phyloP scores from a whole-genome alignment of 352 stramenopile species.

The Proteromonas lacertae region DNA sequence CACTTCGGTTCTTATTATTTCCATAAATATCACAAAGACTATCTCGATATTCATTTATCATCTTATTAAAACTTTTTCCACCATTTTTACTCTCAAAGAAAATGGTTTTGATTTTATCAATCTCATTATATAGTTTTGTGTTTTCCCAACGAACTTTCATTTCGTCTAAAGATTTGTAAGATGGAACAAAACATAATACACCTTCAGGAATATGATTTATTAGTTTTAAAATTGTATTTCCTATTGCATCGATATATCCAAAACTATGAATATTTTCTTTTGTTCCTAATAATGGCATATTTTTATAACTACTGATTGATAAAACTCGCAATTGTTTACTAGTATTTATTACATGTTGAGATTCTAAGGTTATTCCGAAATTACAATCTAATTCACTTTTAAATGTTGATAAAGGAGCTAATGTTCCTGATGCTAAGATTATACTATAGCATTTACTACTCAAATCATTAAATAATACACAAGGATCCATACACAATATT shows the following conservation, averaged over 20 bases:
- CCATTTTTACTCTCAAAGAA: conserved; percentile 1
- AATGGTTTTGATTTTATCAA: neutral
- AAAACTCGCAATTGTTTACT: conserved; percentile 13
- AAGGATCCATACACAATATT: conserved; percentile 93
- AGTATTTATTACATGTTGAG: conserved; percentile 73
- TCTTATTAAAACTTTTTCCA: neutral
- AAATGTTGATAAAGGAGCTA: conserved; percentile 75
- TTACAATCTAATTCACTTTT: conserved; percentile 73
- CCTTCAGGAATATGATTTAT: conserved; percentile 65
- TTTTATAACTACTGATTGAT: conserved; percentile 10
- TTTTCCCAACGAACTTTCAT: conserved; percentile 28
- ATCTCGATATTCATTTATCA: conserved; percentile 7
- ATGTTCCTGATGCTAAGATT: conserved; percentile 63
- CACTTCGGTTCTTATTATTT: conserved; percentile 20
- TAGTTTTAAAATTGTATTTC: conserved; percentile 73
- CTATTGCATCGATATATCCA: conserved; percentile 71
- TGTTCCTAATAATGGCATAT: conserved; percentile 58
- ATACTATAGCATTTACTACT: conserved; percentile 23
- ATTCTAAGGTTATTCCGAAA: conserved; percentile 76
- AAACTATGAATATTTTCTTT: conserved; percentile 60
- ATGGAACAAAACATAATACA: conserved; percentile 96
- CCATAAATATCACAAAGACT: too few species aligned
- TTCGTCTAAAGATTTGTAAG: conserved; percentile 64
- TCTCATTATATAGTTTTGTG: conserved; percentile 7
- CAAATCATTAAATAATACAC: conserved; percentile 78